These are phyloP conservation scores for Trametes pubescens DNA, from an alignment of 1,284 basidiomycete species.

Conservation along the genomic window DNA sequence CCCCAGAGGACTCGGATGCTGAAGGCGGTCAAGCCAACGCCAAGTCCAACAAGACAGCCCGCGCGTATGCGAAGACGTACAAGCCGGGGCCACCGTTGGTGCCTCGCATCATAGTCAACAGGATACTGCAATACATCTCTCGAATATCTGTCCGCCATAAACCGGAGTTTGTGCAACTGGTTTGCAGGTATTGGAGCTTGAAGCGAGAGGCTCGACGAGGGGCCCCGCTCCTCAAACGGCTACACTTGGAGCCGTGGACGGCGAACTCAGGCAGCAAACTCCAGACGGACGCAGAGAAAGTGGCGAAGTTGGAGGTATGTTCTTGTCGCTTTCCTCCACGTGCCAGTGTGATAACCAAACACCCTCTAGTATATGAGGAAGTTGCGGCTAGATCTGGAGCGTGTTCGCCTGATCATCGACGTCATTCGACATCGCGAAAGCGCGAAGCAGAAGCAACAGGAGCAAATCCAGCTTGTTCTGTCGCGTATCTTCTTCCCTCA, in stretches of 20 bases:
- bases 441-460: constrained; percentile 80
- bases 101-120: constrained; percentile 76
- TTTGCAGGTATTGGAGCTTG: constrained; percentile 96
- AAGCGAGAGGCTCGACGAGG: constrained; percentile 94
- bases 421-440: constrained; percentile 85
- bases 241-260: constrained; percentile 99
- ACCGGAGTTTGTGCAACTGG: constrained; percentile 75
- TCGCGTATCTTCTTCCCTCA: constrained; percentile 74
- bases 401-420: constrained; percentile 76
- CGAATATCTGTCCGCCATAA: constrained; percentile 83
- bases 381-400: constrained; percentile 83
- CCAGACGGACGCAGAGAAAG: constrained; percentile 86
- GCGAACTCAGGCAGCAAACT: constrained; percentile 72
- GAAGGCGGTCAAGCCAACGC: constrained; percentile 45
- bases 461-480: constrained; percentile 76
- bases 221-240: constrained; percentile 90
- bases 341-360: no score
- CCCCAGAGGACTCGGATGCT: constrained; percentile 44
- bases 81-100: constrained; percentile 81
- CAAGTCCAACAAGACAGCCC: constrained; percentile 72
- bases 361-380: constrained; percentile 66
- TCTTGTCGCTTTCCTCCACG: background rate
- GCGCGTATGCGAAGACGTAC: constrained; percentile 84
- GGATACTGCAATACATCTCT: constrained; percentile 80
- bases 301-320: constrained; percentile 82